Percentiles rank a stretch among this genome's conserved stretches.
phyloP scores from a whole-genome alignment of 2,329 filamentous ascomycete genomes.

The Aspergillus ochraceus region DNA sequence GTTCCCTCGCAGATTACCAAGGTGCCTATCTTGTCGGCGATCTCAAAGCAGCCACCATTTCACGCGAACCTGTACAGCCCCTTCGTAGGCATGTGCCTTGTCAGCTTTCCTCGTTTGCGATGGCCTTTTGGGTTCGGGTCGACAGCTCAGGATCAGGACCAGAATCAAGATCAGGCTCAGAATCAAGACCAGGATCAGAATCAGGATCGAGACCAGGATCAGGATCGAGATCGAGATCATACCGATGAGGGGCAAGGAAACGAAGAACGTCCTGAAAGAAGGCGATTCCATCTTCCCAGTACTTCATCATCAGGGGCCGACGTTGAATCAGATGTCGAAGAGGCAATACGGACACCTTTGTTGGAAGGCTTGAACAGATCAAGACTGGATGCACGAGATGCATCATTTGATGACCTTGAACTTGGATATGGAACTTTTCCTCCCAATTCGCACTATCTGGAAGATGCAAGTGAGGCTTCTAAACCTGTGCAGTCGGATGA shows the following conservation, averaged over 20 bases:
- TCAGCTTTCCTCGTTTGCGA: background rate
- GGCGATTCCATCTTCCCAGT: background rate
- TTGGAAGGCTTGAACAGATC: background rate
- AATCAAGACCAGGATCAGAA: no score
- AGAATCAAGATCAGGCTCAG: background rate
- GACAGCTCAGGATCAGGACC: background rate
- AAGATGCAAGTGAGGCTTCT: background rate
- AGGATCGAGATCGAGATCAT: background rate
- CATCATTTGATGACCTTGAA: background rate
- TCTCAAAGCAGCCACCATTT: slow-evolving; percentile 20
- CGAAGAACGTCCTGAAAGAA: background rate
- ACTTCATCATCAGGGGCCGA: background rate
- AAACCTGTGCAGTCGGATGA: background rate
- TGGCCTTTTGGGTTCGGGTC: background rate
- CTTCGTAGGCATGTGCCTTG: slow-evolving; percentile 24
- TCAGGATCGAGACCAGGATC: background rate
- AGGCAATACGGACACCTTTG: background rate
- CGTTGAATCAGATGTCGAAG: background rate
- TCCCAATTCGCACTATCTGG: background rate
- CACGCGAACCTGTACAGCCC: slow-evolving; percentile 18
- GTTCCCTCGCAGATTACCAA: background rate
- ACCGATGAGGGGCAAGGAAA: background rate
- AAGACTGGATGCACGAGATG: background rate
- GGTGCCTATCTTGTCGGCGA: background rate
- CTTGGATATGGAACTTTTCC: background rate